phyloP scores from a whole-genome alignment of 2,329 filamentous ascomycete species.

The Aspergillus novoparasiticus region DNA sequence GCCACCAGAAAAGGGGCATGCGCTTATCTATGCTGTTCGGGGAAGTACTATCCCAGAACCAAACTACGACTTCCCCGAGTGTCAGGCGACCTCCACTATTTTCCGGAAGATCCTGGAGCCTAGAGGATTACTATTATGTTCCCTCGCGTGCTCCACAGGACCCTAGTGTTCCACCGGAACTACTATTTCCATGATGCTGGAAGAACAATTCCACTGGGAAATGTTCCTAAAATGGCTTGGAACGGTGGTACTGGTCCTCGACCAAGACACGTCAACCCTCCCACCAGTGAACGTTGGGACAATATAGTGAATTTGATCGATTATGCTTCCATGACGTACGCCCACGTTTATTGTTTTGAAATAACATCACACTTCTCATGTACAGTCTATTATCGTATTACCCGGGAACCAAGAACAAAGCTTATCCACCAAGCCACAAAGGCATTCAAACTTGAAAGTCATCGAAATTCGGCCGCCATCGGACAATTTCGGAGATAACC shows the following conservation, averaged over 20 bases:
- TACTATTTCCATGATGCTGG: neutral
- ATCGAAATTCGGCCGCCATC: neutral
- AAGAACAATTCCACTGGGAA: neutral
- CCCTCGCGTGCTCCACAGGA: neutral
- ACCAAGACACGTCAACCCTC: neutral
- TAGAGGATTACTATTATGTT: neutral
- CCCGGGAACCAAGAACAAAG: neutral
- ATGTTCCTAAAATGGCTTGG: neutral
- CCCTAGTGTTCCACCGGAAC: neutral
- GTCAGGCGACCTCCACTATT: neutral
- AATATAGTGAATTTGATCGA: neutral
- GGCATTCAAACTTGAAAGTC: neutral
- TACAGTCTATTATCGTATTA: neutral
- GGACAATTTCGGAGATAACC: neutral
- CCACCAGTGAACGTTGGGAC: neutral
- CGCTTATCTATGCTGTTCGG: neutral
- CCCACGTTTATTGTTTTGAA: neutral
- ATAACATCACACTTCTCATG: neutral
- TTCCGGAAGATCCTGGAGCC: neutral
- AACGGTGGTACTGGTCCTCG: too few species aligned
- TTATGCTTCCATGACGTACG: neutral
- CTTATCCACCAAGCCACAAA: neutral
- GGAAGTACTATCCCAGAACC: neutral
- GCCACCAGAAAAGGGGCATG: neutral
- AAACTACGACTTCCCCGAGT: neutral